Percentiles rank a stretch among this genome's conserved stretches.
These are phyloP conservation scores for Aspergillus heteromorphus DNA, from an alignment of 495 filamentous ascomycete species.

Conservation along the genomic window DNA sequence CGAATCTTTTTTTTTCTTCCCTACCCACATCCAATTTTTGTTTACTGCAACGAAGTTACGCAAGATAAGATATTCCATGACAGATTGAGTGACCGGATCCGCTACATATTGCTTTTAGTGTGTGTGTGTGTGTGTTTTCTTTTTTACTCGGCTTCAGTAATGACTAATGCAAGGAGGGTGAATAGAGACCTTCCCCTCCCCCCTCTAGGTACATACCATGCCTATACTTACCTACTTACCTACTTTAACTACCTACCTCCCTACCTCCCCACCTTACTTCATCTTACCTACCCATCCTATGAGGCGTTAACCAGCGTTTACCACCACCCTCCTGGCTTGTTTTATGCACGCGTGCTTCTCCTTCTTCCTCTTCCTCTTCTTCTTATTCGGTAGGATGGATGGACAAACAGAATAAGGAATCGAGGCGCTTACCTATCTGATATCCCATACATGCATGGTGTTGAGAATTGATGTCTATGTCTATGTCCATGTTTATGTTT, in stretches of 20 bases:
- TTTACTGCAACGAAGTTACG: constrained; percentile 1
- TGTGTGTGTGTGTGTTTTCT: background rate
- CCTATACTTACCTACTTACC: background rate
- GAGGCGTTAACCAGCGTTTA: background rate
- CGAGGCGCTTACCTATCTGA: background rate
- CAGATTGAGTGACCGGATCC: background rate
- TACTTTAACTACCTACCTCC: background rate
- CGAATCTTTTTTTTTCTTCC: background rate
- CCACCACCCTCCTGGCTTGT: background rate
- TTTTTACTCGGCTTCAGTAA: background rate
- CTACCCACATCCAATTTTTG: background rate
- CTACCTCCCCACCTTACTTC: too few relatives aligned
- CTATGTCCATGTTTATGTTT: background rate
- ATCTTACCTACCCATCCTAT: background rate
- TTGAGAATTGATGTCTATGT: background rate
- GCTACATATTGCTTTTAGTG: background rate
- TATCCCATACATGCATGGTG: background rate
- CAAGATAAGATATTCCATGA: constrained; percentile 2
- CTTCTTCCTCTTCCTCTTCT: background rate
- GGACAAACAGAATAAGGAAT: background rate
- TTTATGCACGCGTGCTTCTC: background rate
- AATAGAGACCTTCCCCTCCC: background rate
- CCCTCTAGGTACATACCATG: too few relatives aligned
- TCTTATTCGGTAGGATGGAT: background rate
- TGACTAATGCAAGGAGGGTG: background rate